A percentile compares a stretch with the other conserved stretches of the same genome.
Conservation (phyloP, 75 land plant species). For the Sequoia sempervirens region DNA sequence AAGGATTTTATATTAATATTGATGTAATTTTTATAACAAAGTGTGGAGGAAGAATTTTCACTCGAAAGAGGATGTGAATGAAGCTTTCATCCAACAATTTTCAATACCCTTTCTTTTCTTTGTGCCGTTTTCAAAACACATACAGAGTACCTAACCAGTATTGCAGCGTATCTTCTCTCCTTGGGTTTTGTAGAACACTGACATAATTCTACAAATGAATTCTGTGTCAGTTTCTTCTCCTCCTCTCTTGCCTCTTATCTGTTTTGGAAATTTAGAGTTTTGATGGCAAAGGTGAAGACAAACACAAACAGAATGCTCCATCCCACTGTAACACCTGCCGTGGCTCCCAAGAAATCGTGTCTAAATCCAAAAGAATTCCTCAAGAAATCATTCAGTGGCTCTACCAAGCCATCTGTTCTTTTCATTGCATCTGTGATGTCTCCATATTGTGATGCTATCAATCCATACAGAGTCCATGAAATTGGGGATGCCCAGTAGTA, state of each 20-base stretch:
- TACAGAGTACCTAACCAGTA: too few species aligned
- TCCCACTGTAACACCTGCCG: conserved; percentile 21
- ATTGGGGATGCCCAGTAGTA: conserved; percentile 46
- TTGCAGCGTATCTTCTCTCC: too few species aligned
- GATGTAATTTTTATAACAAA: too few species aligned
- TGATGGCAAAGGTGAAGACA: conserved; percentile 26
- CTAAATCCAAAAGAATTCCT: conserved; percentile 15
- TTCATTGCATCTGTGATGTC: conserved; percentile 1
- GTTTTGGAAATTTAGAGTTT: conserved; percentile 34
- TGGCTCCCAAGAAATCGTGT: conserved; percentile 36
- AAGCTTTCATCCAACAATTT: too few species aligned
- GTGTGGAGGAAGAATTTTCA: too few species aligned
- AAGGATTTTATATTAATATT: too few species aligned
- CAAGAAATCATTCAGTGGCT: not conserved
- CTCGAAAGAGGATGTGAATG: too few species aligned
- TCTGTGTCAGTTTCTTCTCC: too few species aligned
- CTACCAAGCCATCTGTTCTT: not conserved
- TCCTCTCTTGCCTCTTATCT: conserved; percentile 3
- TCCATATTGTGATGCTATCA: conserved; percentile 36
- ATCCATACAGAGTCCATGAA: conserved; percentile 51
- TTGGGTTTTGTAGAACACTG: too few species aligned
- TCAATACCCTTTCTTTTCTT: too few species aligned
- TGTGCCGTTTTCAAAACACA: too few species aligned
- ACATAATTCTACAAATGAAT: too few species aligned
- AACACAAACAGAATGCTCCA: conserved; percentile 26